A percentile compares a stretch with the other conserved stretches of the same genome.
These are phyloP conservation scores for Eremomyces bilateralis DNA, from an alignment of 495 filamentous ascomycete genomes.

Conservation along the genomic window DNA sequence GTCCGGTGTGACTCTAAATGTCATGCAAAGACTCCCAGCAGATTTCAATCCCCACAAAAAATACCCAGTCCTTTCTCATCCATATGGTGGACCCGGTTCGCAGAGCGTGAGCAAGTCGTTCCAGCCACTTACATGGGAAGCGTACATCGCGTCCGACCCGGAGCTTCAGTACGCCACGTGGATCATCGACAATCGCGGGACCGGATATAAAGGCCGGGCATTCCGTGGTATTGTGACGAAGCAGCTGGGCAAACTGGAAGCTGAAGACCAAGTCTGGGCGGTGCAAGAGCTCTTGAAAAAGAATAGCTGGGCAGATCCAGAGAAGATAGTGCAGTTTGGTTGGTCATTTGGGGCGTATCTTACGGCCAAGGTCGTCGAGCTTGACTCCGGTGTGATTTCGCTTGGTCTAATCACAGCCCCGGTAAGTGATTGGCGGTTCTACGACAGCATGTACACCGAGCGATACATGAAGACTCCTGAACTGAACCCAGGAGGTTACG, in stretches of 20 bases:
- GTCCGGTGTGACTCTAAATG: slow-evolving; percentile 25
- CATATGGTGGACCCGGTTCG: slow-evolving; percentile 32
- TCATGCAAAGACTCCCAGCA: slow-evolving; percentile 26
- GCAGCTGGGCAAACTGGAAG: slow-evolving; percentile 31
- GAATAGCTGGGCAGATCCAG: slow-evolving; percentile 24
- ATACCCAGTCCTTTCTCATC: slow-evolving; percentile 32
- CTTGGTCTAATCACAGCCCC: slow-evolving; percentile 31
- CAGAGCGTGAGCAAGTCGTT: slow-evolving; percentile 28
- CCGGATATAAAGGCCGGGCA: slow-evolving; percentile 28
- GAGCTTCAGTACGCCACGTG: slow-evolving; percentile 34
- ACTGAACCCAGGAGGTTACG: slow-evolving; percentile 28
- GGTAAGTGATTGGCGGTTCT: slow-evolving; percentile 37
- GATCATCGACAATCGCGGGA: slow-evolving; percentile 34
- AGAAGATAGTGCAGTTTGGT: slow-evolving; percentile 33
- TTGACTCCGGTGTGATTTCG: slow-evolving; percentile 27
- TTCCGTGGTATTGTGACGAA: slow-evolving; percentile 26
- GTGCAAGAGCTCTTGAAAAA: slow-evolving; percentile 23
- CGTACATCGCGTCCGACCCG: slow-evolving; percentile 33
- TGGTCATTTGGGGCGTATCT: slow-evolving; percentile 40
- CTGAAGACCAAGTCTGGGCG: slow-evolving; percentile 33
- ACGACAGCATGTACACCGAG: slow-evolving; percentile 42
- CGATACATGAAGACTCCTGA: slow-evolving; percentile 36
- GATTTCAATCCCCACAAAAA: slow-evolving; percentile 28
- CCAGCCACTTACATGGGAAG: slow-evolving; percentile 22
- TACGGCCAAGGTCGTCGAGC: slow-evolving; percentile 31